Evolutionary conservation across 371 early-diverging fungal species (phyloP), one percentile per base, ranked within the genome.

Genomic region (Mucor sp.): DNA sequence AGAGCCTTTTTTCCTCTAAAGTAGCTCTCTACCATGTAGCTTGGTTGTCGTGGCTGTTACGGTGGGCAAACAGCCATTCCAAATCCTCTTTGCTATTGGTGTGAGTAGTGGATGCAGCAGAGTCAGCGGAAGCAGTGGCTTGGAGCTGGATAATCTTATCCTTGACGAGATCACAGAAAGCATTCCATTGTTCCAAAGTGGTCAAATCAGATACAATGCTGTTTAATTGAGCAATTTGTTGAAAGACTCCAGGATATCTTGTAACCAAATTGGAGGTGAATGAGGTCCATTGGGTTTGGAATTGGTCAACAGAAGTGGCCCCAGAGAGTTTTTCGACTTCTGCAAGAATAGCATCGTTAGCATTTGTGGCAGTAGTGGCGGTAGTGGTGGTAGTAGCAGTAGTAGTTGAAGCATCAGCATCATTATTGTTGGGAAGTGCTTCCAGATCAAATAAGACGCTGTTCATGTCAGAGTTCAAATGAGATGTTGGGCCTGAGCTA

Each of bases 21-120:
- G 17, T 5, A 17, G 7, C 25, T 33, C 21, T 53, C 44, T 67
- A 67, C 68, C 68, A 67, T 58, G 62, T 67, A 58, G 68, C 68
- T 47, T 62, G 74, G 65, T 74, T 74, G 58, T 74, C 67, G 48
- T 74, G 74, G 11, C 62, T 60, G 11, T 67, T 63, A 43, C 68
- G 62, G 30, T 70, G 67, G 14, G 65, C 39, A 44, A 63, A 67
- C 56, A 67, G 61, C 70, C 70, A 67, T 3, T 71, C 67, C 25
- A 67, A 62, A 11, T 71, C 71, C 41, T 63, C 60, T 15, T 67
- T 37, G 9, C 50, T 61, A 47, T 65, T 43, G 39, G 66, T 71
- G 17, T 69, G 60, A 25, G 69, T 62, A 11, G 25, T 23, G 39
- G 71, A 70, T 15, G 56, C 23, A 25, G 63, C 25, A 27, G 11